phyloP scores from a whole-genome alignment of 2,329 filamentous ascomycete species.

The Nannizziopsis arthrosporioides region DNA sequence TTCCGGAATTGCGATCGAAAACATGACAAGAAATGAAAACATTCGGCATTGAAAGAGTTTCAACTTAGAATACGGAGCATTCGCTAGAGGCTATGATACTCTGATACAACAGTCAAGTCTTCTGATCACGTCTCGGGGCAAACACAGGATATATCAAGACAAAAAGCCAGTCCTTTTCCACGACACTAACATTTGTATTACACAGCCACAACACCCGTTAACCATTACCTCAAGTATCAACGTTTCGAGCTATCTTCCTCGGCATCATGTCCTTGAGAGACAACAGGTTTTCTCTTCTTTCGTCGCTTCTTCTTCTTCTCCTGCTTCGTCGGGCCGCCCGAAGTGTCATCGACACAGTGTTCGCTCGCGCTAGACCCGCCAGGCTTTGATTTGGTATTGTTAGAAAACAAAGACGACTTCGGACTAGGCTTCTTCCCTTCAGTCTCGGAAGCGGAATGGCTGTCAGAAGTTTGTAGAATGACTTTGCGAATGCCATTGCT shows the following conservation, averaged over 20 bases:
- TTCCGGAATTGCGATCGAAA: too few relatives aligned
- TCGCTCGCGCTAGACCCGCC: background rate
- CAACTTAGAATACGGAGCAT: too few relatives aligned
- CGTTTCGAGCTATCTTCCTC: background rate
- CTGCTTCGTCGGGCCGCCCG: background rate
- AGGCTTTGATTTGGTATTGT: background rate
- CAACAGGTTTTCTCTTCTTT: conserved; percentile 11
- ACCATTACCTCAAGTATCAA: background rate
- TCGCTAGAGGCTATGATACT: too few relatives aligned
- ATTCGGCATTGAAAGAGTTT: too few relatives aligned
- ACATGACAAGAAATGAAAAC: too few relatives aligned
- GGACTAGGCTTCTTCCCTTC: background rate
- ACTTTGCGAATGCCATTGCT: conserved; percentile 64
- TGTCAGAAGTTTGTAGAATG: conserved; percentile 51
- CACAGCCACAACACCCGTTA: background rate
- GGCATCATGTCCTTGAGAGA: conserved; percentile 2
- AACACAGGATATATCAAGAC: too few relatives aligned
- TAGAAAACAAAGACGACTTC: background rate
- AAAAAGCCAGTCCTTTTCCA: too few relatives aligned
- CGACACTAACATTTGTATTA: too few relatives aligned
- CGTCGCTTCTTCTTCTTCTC: conserved; percentile 13
- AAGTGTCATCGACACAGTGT: background rate
- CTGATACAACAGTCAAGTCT: too few relatives aligned
- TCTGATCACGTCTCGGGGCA: too few relatives aligned
- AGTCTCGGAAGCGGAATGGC: conserved; percentile 4